Evolutionary conservation across 768 basidiomycete genomes (phyloP).

Genomic region (Kwoniella botswanensis): DNA sequence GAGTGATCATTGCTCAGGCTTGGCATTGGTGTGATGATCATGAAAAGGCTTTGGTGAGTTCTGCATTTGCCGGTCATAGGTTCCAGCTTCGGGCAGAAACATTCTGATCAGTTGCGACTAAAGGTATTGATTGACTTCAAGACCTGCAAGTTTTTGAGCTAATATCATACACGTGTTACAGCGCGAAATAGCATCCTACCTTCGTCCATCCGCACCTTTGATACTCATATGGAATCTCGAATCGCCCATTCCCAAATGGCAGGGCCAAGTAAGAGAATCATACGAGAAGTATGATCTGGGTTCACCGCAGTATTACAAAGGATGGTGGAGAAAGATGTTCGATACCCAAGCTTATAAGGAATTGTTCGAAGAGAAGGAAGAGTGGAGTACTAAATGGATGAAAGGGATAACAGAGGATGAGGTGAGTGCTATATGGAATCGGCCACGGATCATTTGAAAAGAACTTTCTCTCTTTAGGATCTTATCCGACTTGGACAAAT

Average conservation of each 20-base stretch:
- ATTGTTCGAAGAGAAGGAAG: slow-evolving; percentile 67
- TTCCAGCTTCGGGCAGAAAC: too few relatives aligned
- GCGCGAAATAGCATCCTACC: slow-evolving; percentile 76
- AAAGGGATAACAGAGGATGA: slow-evolving; percentile 64
- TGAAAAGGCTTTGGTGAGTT: slow-evolving; percentile 66
- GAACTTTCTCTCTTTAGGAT: too few relatives aligned
- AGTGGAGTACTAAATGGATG: slow-evolving; percentile 63
- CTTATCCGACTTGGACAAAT: too few relatives aligned
- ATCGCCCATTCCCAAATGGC: slow-evolving; percentile 72
- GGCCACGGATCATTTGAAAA: too few relatives aligned
- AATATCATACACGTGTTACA: slow-evolving; percentile 17
- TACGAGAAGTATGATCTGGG: slow-evolving; percentile 73
- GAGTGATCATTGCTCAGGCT: slow-evolving; percentile 64
- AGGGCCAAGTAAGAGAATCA: slow-evolving; percentile 70
- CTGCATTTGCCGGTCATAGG: too few relatives aligned
- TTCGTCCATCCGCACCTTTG: slow-evolving; percentile 74
- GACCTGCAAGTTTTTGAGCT: too few relatives aligned
- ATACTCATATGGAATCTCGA: slow-evolving; percentile 91
- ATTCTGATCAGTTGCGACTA: too few relatives aligned
- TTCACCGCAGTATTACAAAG: slow-evolving; percentile 80
- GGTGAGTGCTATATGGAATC: slow-evolving; percentile 32
- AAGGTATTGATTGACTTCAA: too few relatives aligned
- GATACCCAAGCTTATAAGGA: slow-evolving; percentile 67
- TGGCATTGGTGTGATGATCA: slow-evolving; percentile 88
- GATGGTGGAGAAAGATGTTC: slow-evolving; percentile 75